A percentile compares a stretch with the other conserved stretches of the same genome.
phyloP scores from a whole-genome alignment of 108 stramenopile genomes.

The Discostella stelligeroides region DNA sequence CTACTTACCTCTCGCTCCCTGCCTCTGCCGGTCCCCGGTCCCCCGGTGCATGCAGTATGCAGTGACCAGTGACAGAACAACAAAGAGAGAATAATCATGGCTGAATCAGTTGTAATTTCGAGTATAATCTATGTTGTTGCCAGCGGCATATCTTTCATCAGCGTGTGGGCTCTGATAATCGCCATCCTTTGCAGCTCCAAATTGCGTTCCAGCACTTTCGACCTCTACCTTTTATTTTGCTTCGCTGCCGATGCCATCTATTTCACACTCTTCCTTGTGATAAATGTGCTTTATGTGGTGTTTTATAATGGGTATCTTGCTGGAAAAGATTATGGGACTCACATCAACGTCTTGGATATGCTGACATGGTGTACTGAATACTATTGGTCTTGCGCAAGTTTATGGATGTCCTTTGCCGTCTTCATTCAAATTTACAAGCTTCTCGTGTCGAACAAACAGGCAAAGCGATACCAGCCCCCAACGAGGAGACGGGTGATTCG shows the following conservation, averaged over 20 bases:
- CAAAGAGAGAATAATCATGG: too few species aligned
- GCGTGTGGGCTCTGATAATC: slow-evolving; percentile 11
- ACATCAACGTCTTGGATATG: slow-evolving; percentile 8
- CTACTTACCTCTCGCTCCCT: too few species aligned
- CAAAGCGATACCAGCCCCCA: slow-evolving; percentile 19
- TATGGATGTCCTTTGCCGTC: slow-evolving; percentile 36
- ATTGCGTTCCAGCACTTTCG: slow-evolving; percentile 16
- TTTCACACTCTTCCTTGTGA: background rate
- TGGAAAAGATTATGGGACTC: background rate
- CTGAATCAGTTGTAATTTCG: too few species aligned
- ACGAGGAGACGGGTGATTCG: slow-evolving; percentile 3
- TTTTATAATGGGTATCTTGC: too few species aligned
- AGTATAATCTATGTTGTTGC: slow-evolving; percentile 25
- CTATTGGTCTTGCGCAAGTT: slow-evolving; percentile 38
- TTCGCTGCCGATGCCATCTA: slow-evolving; percentile 27
- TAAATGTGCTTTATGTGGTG: too few species aligned
- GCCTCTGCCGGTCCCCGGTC: too few species aligned
- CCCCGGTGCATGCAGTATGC: too few species aligned
- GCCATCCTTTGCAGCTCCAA: slow-evolving; percentile 37
- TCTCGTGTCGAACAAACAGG: slow-evolving; percentile 17
- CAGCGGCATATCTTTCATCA: slow-evolving; percentile 32
- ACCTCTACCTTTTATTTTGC: slow-evolving; percentile 34
- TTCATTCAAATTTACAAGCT: slow-evolving; percentile 19
- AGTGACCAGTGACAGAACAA: too few species aligned
- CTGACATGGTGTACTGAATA: slow-evolving; percentile 23